Conservation (phyloP, 1,284 basidiomycete species). For the Sanghuangporus weigelae region DNA sequence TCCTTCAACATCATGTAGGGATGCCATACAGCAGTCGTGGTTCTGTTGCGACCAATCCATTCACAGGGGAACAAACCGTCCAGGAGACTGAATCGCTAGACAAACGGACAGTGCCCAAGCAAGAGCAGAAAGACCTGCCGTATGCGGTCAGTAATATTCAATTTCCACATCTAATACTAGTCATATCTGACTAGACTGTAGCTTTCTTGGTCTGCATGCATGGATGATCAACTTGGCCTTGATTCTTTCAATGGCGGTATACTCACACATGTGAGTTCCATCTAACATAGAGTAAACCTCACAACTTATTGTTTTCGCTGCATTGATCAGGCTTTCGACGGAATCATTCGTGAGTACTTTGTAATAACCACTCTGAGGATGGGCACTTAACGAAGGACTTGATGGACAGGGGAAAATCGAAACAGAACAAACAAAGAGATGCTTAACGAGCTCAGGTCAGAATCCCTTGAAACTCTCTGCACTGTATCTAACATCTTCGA, state of each 20-base stretch:
- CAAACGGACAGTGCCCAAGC: not conserved
- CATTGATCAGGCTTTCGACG: constrained; percentile 4
- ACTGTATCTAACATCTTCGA: not conserved
- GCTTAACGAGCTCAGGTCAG: constrained; percentile 11
- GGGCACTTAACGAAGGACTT: not conserved
- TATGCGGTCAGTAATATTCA: constrained; percentile 3
- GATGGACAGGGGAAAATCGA: constrained; percentile 1
- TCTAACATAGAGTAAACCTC: not conserved
- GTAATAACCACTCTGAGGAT: not conserved
- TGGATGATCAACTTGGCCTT: constrained; percentile 14
- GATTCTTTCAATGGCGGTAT: constrained; percentile 10
- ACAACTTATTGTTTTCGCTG: not conserved
- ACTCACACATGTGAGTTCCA: constrained; percentile 6
- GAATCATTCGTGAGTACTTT: constrained; percentile 7
- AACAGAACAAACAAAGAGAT: constrained; percentile 10
- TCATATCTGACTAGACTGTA: not conserved
- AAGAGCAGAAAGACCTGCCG: not conserved
- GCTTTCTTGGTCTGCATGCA: constrained; percentile 18
- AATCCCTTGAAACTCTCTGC: not conserved
- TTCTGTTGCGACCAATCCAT: not conserved
- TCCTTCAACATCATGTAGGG: not conserved
- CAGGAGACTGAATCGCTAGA: not conserved
- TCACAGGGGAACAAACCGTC: not conserved
- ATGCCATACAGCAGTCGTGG: constrained; percentile 6
- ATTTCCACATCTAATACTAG: not conserved